phyloP scores from a whole-genome alignment of 2,329 filamentous ascomycete genomes.

The Aspergillus pseudoterreus region DNA sequence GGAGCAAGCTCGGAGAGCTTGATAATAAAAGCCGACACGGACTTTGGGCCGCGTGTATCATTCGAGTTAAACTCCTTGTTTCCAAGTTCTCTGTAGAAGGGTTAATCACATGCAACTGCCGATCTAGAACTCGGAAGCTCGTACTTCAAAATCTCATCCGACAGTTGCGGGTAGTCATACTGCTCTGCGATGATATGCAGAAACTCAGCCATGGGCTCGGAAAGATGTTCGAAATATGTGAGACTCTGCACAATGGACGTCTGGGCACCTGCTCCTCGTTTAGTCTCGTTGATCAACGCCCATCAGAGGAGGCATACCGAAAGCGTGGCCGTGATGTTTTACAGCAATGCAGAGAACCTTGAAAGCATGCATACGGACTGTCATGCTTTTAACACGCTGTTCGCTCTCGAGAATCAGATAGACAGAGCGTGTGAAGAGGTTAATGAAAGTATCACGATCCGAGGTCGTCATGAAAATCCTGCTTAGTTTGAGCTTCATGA shows the following conservation, averaged over 20 bases:
- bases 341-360: slow-evolving; percentile 94
- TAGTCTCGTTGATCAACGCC: slow-evolving; percentile 10
- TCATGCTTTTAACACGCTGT: slow-evolving; percentile 79
- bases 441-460: slow-evolving; percentile 91
- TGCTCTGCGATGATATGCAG: slow-evolving; percentile 92
- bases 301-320: slow-evolving; percentile 56
- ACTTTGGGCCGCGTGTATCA: slow-evolving; percentile 92
- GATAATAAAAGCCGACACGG: slow-evolving; percentile 87
- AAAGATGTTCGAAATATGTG: slow-evolving; percentile 98
- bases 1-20: slow-evolving; percentile 91
- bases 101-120: slow-evolving; percentile 6
- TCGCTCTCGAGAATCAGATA: slow-evolving; percentile 95
- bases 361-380: slow-evolving; percentile 94
- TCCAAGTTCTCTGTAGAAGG: slow-evolving; percentile 67
- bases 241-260: slow-evolving; percentile 97
- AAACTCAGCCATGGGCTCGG: slow-evolving; percentile 98
- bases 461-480: slow-evolving; percentile 96
- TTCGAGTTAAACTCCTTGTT: slow-evolving; percentile 98
- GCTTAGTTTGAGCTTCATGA: slow-evolving; percentile 84
- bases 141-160: slow-evolving; percentile 78
- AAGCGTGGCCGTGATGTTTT: slow-evolving; percentile 96
- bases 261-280: slow-evolving; percentile 67
- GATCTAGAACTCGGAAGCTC: background rate
- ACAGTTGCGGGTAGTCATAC: slow-evolving; percentile 94
- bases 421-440: slow-evolving; percentile 84